Evolutionary conservation across 2,329 filamentous ascomycete genomes (phyloP), one percentile per base, ranked within the genome.

Genomic region (Rugonectria rugulosa): DNA sequence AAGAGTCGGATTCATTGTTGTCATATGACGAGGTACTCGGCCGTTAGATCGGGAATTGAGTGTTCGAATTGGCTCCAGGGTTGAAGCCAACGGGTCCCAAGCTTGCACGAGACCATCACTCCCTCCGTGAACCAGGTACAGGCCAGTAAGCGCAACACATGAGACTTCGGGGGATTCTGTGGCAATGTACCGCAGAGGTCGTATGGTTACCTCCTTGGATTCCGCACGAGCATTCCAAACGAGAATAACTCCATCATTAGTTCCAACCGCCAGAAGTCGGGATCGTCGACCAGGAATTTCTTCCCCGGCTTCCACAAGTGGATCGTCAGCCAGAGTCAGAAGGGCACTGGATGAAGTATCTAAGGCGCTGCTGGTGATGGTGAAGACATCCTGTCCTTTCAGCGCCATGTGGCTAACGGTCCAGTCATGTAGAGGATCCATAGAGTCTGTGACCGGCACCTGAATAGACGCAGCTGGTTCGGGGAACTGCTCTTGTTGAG

Each of bases 91-190:
- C n/a, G 90, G 91, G 76, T 99, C 95, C 95, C 95, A 99, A 6
- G 92, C 91, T 72, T 98, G 95, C 5, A 97, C 94, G 3, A 98
- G 83, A 1, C 95, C 94, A 74, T 99, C 95, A 63, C 90, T 97
- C 21, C 95, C 95, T 44, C 95, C 95, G 71, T 97, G 91, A 6
- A 98, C 90, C 14, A 99, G 76, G 69, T 96, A 96, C 14, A 99
- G 79, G 2, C 92, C 90, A 1, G 92, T 92, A 41, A 97, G 73
- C 6, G 89, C 95, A 14, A 99, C 74, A 57, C 88, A 91, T 0
- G 92, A 91, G 15, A 98, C 87, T 69, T 92, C 85, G 0, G 94
- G 92, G 0, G 94, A 98, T 40, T 96, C 92, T 0, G 95, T 98
- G 66, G 93, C 87, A 40, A 98, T 93, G 45, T 89, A 81, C 23